These are phyloP conservation scores for Fraxinus sp. DNA, from an alignment of 305 asterid genomes.

Conservation along the genomic window DNA sequence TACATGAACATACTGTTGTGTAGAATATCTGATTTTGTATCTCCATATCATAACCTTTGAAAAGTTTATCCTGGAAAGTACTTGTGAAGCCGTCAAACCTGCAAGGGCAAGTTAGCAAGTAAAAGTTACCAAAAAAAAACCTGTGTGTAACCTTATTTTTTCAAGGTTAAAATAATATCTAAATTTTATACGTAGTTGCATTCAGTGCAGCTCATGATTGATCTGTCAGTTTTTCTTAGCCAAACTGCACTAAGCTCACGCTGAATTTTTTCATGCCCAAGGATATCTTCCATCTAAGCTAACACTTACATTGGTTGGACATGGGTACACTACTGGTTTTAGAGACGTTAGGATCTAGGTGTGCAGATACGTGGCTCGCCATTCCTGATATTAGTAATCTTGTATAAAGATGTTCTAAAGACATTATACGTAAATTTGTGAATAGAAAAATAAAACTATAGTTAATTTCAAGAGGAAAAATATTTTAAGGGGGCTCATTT, in stretches of 20 bases:
- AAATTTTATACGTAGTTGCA: neutral
- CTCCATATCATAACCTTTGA: conserved; percentile 96
- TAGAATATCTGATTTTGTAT: conserved; percentile 96
- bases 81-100: conserved; percentile 99
- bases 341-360: neutral
- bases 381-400: neutral
- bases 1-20: conserved; percentile 91
- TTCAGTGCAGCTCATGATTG: neutral
- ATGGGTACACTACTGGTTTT: neutral
- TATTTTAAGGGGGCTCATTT: neutral
- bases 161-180: neutral
- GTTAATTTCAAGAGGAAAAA: neutral
- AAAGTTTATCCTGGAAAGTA: conserved; percentile 96
- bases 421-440: neutral
- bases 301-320: neutral
- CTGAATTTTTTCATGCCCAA: conserved; percentile 8
- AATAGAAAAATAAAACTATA: neutral
- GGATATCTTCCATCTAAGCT: neutral
- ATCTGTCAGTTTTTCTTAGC: neutral
- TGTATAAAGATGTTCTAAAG: neutral
- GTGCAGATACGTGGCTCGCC: neutral
- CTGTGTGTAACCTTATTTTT: neutral
- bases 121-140: neutral
- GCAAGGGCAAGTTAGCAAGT: conserved; percentile 26
- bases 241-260: neutral